Evolutionary conservation across 148 eudicot genomes (phyloP), one percentile per base, ranked within the genome.

Genomic region (Persicaria tinctoria): DNA sequence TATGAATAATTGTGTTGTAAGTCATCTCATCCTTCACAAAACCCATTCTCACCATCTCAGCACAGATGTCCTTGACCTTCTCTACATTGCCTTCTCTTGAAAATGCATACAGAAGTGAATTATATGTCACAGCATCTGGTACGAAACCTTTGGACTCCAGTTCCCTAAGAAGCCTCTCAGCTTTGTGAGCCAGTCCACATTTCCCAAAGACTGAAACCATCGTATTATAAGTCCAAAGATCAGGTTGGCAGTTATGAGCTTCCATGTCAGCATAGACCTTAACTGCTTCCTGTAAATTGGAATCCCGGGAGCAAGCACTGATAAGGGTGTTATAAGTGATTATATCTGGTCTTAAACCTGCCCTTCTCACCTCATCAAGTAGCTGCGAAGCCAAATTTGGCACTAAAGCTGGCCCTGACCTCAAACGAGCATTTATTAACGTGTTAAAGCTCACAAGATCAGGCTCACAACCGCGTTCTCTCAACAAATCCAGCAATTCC

Each of bases 171-270:
- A 92, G 85, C 69, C 54, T 77, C 70, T 89, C 97, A 73, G 99
- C 99, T 82, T 88, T 84, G 72, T 75, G 77, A 74, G 92, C 79
- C 75, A 86, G 72, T 23, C 94, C 97, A 78, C 97, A 96, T 80
- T 97, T 87, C 47, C 94, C 97, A 81, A 83, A 96, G 73, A 96
- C 97, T 11, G 99, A 90, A 49, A 96, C 86, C 97, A 96, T 96
- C 63, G 99, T 89, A 82, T 96, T 96, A 80, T 90, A 92, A 2
- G 99, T 96, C 99, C 99, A 96, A n/a, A 96, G 77, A 89, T 96
- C 99, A 76, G 99, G 97, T 81, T 87, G 91, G 81, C 99, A 96
- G 70, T 80, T 83, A 51, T 83, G 77, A 54, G 79, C 84, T 87
- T 86, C 91, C 99, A 96, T 90, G 73, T 96, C 97, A 78, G 80